Evolutionary conservation across 2,329 filamentous ascomycete species (phyloP).

Genomic region (Fusarium cyanostomum): DNA sequence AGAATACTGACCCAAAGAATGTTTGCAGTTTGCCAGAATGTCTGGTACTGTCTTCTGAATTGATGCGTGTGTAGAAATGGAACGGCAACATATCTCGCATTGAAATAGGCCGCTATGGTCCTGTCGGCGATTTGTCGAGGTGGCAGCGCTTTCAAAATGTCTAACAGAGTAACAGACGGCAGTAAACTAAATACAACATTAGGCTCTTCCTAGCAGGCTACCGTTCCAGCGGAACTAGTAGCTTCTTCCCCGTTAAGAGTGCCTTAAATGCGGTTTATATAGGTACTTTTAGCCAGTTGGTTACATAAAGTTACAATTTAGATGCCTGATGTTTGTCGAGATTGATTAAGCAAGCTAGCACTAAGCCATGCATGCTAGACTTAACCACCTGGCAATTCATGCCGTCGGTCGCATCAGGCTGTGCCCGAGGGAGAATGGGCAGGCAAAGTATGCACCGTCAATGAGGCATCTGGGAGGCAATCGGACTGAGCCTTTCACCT

Average conservation of each 20-base stretch:
- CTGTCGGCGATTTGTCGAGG: constrained; percentile 8
- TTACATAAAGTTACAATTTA: too few species aligned
- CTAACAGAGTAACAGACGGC: neutral
- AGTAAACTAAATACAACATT: neutral
- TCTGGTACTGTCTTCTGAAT: constrained; percentile 25
- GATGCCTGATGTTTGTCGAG: too few species aligned
- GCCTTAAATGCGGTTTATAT: neutral
- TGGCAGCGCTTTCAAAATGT: constrained; percentile 6
- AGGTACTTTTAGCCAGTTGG: neutral
- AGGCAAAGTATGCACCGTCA: too few species aligned
- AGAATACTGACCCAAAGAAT: constrained; percentile 24
- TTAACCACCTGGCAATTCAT: too few species aligned
- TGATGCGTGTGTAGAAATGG: constrained; percentile 23
- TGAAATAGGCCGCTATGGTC: constrained; percentile 16
- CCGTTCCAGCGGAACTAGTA: neutral
- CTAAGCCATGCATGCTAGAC: too few species aligned
- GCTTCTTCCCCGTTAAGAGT: neutral
- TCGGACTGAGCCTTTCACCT: too few species aligned
- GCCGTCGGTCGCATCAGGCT: too few species aligned
- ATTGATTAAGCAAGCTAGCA: too few species aligned
- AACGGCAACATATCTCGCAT: neutral
- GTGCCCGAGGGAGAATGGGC: too few species aligned
- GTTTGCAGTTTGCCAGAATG: constrained; percentile 8
- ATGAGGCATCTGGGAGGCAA: too few species aligned
- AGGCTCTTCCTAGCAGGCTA: neutral